Conservation (phyloP, 768 basidiomycete genomes). For the Pisolithus sp. region DNA sequence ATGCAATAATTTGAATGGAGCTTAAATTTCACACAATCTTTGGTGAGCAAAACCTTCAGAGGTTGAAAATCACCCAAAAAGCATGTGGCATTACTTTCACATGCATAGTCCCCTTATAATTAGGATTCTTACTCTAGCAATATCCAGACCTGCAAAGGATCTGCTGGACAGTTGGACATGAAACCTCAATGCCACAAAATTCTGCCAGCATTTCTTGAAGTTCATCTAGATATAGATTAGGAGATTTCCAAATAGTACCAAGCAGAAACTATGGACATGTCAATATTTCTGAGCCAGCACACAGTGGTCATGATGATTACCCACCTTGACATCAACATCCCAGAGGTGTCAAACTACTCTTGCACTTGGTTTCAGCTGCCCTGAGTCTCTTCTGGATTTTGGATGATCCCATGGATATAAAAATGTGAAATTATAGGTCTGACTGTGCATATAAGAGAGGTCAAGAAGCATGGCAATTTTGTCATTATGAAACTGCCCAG, state of each 20-base stretch:
- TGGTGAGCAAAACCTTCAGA: too few species aligned
- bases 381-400: too few species aligned
- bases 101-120: too few species aligned
- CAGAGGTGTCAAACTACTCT: not conserved
- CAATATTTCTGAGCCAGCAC: too few species aligned
- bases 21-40: too few species aligned
- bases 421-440: not conserved
- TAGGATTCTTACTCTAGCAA: too few species aligned
- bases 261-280: conserved; percentile 1
- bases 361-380: too few species aligned
- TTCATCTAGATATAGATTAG: not conserved
- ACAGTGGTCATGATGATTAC: too few species aligned
- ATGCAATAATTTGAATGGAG: too few species aligned
- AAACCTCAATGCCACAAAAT: not conserved
- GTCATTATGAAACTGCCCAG: not conserved
- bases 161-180: not conserved
- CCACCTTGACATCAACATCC: not conserved
- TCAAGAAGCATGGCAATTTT: not conserved
- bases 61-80: too few species aligned
- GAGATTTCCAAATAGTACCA: not conserved
- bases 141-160: not conserved
- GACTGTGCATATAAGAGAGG: not conserved
- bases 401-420: not conserved
- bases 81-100: too few species aligned
- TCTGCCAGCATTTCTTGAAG: not conserved